Conservation (phyloP, 202 grass and related monocot species). For the Brachypodium distachyon region DNA sequence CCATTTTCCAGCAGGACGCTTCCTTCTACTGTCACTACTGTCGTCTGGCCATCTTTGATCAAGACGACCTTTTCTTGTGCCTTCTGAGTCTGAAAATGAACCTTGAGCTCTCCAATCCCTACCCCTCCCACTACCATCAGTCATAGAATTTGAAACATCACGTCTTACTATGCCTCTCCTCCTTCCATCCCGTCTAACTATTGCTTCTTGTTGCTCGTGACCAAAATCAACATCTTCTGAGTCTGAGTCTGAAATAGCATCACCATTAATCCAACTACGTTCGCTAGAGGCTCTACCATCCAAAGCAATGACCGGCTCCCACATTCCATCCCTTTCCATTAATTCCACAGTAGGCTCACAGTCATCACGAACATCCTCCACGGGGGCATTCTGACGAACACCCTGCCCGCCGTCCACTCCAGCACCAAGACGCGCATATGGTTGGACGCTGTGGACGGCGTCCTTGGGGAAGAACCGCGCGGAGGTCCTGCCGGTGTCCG, state of each 20-base stretch:
- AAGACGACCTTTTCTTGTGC: neutral
- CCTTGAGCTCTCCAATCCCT: neutral
- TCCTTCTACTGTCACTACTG: neutral
- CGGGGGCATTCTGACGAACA: constrained; percentile 33
- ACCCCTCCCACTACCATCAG: neutral
- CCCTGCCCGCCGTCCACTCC: neutral
- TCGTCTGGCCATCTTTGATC: neutral
- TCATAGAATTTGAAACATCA: neutral
- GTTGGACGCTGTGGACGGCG: constrained; percentile 61
- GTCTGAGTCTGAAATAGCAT: neutral
- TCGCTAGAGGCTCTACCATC: neutral
- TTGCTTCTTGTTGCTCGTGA: neutral
- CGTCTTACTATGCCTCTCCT: neutral
- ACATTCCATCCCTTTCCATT: constrained; percentile 5
- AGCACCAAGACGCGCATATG: constrained; percentile 9
- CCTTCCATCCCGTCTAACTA: neutral
- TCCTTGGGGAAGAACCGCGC: constrained; percentile 85
- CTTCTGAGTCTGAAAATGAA: constrained; percentile 13
- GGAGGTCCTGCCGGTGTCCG: constrained; percentile 37
- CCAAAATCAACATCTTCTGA: neutral
- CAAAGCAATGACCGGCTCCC: constrained; percentile 14
- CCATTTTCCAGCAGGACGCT: neutral
- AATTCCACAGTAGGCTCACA: neutral
- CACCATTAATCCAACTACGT: neutral
- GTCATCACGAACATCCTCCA: neutral